Base-by-base conservation (phyloP, 2,329 filamentous ascomycete genomes). In the Hypomyces perniciosus region DNA sequence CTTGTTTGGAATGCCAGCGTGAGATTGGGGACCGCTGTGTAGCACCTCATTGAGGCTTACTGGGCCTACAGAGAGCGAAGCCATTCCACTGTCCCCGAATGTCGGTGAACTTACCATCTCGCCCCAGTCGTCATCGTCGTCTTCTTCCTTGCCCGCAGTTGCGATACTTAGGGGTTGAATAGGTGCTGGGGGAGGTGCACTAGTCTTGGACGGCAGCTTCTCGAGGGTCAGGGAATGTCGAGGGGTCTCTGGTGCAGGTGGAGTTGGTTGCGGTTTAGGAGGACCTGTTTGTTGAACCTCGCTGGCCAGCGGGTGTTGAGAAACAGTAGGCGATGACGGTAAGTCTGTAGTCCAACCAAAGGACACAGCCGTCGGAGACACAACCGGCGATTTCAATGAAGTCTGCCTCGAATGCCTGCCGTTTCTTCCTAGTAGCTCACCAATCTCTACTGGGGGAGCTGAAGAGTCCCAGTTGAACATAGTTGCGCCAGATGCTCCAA, bases 381-480 rank as follows among this genome's bases (percentile, higher is more conserved):
- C 44, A 0, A 30, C 44, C 4, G 59, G 59, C 4, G 56, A 57
- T 39, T 56, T 62, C 1, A 56, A 46, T 4, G 62, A 68, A 4
- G 54, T 55, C 4, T 60, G 55, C 43, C 57, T 58, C 41, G 57
- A 59, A 50, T 56, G 46, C 4, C 39, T 27, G 33, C 59, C 61
- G 52, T 58, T 63, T n/a, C 56, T 59, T 6, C 57, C 58, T 10
- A 71, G 53, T 5, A 71, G 54, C 53, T 68, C 65, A 3, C 62
- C 62, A 20, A 84, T 71, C 7, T 76, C 71, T 2, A 82, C 68
- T 8, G 74, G 71, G 30, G 75, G 71, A 0, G 74, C 72, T 13
- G 72, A 70, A 10, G 75, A 75, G 56, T 83, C 78, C 82, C 82
- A 85, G 30, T 81, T 79, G 63, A 85, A 85, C 56, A 79, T 72